Percentiles rank a stretch among this genome's conserved stretches.
Evolutionary conservation across 805 yeast genomes (phyloP).

Genomic region (Saccharomyces paradoxus): DNA sequence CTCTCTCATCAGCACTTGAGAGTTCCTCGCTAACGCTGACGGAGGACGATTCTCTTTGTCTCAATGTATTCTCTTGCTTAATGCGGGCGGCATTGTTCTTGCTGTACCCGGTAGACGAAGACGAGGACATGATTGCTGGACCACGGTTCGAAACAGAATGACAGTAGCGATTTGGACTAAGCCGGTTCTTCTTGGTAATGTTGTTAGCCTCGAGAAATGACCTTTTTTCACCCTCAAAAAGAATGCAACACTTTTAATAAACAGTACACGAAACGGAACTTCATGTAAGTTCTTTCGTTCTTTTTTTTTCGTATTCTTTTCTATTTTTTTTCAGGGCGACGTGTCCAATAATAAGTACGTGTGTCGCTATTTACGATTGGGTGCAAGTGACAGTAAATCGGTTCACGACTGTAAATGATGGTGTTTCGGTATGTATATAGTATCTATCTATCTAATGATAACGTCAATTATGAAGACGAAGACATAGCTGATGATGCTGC

Average conservation of each 20-base stretch:
- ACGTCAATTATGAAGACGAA: constrained; percentile 36
- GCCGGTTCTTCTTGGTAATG: neutral
- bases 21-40: constrained; percentile 2
- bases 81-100: neutral
- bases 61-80: neutral
- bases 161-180: neutral
- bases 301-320: neutral
- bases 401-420: neutral
- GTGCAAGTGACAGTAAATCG: neutral
- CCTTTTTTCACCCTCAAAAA: neutral
- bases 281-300: neutral
- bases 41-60: neutral
- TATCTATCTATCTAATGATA: neutral
- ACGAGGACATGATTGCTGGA: neutral
- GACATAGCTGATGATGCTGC: constrained; percentile 67
- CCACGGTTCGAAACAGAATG: neutral
- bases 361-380: neutral
- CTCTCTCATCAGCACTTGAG: constrained; percentile 8
- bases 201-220: neutral
- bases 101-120: neutral
- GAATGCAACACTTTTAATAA: neutral
- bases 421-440: neutral
- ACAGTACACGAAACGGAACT: neutral
- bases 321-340: constrained; percentile 3
- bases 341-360: constrained; percentile 1